Conservation (phyloP, 1,139 yeast species). For the Hansenula sp. region DNA sequence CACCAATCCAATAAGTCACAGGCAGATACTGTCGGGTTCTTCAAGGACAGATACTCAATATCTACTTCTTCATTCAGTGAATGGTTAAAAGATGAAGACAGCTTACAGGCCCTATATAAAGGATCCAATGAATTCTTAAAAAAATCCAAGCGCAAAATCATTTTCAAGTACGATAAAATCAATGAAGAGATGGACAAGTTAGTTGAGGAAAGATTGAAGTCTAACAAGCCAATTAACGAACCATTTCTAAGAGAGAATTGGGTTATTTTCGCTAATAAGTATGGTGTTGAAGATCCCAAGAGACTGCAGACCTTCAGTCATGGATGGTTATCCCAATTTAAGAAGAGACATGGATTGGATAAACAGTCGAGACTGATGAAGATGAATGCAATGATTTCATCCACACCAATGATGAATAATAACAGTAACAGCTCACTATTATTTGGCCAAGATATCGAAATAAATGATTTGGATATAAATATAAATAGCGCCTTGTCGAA, state of each 20-base stretch:
- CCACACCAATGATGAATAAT: neutral
- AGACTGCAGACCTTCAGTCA: constrained; percentile 50
- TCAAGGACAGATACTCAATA: constrained; percentile 44
- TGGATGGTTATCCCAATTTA: constrained; percentile 60
- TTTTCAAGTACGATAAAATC: constrained; percentile 53
- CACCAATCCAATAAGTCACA: constrained; percentile 49
- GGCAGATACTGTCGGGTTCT: constrained; percentile 53
- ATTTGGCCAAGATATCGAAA: too few relatives aligned
- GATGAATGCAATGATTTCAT: neutral
- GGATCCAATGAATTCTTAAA: constrained; percentile 28
- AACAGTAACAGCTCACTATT: too few relatives aligned
- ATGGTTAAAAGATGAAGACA: constrained; percentile 54
- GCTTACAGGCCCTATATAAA: constrained; percentile 38
- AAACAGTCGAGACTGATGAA: constrained; percentile 31
- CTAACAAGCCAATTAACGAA: constrained; percentile 47
- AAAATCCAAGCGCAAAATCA: constrained; percentile 43
- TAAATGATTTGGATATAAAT: too few relatives aligned
- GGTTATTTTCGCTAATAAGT: constrained; percentile 51
- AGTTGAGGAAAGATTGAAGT: constrained; percentile 41
- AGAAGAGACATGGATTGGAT: constrained; percentile 52
- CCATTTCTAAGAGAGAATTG: constrained; percentile 54
- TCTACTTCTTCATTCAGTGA: constrained; percentile 57
- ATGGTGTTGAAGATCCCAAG: constrained; percentile 59
- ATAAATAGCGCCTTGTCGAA: neutral
- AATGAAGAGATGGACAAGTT: constrained; percentile 54